phyloP scores from a whole-genome alignment of 176 grass and related monocot genomes.

The Musa acuminata region DNA sequence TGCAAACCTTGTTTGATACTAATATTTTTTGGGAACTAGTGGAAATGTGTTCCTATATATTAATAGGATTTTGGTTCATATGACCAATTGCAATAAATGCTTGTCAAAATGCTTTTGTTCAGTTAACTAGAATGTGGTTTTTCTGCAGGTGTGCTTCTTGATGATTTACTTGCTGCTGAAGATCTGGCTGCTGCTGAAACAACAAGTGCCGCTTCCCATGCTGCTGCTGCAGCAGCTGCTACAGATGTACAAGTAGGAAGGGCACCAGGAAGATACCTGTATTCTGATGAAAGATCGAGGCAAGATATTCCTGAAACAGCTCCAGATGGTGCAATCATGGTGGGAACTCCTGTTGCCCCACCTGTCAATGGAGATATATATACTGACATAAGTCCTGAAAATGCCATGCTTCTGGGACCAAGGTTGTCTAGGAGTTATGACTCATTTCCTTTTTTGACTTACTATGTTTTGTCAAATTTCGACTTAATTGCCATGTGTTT shows the following conservation, averaged over 20 bases:
- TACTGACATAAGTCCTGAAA: conserved; percentile 91
- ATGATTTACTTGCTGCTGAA: conserved; percentile 93
- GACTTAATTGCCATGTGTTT: not conserved
- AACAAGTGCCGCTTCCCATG: conserved; percentile 72
- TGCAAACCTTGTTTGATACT: too few relatives aligned
- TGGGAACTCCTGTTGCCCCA: conserved; percentile 87
- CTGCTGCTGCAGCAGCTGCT: conserved; percentile 45
- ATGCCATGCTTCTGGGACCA: conserved; percentile 70
- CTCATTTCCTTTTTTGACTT: not conserved
- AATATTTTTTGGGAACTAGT: too few relatives aligned
- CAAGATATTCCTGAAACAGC: conserved; percentile 46
- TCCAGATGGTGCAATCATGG: conserved; percentile 68
- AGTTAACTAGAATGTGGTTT: conserved; percentile 7
- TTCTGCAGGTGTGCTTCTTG: conserved; percentile 69
- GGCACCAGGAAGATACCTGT: conserved; percentile 48
- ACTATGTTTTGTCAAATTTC: conserved; percentile 2
- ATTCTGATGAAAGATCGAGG: conserved; percentile 49
- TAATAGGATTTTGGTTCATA: too few relatives aligned
- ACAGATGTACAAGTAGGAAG: conserved; percentile 50
- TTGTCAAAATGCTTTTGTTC: not conserved
- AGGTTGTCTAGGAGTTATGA: conserved; percentile 41
- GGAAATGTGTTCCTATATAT: too few relatives aligned
- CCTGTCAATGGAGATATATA: conserved; percentile 78
- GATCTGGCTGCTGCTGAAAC: conserved; percentile 89
- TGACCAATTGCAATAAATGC: too few relatives aligned